phyloP scores from a whole-genome alignment of 768 basidiomycete species.

The Psilocybe subaeruginosa region DNA sequence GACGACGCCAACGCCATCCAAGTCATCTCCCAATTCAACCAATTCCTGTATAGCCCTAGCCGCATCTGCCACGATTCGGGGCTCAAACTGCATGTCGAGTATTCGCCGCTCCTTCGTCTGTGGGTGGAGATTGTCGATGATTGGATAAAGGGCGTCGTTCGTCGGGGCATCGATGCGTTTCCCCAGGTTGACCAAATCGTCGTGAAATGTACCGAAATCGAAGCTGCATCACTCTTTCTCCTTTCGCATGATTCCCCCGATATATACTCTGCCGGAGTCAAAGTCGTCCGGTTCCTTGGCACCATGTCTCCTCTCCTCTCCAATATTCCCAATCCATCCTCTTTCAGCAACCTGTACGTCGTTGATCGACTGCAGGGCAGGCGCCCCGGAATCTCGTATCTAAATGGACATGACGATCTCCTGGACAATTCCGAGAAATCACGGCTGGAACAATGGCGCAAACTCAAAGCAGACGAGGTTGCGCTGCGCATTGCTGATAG shows the following conservation, averaged over 20 bases:
- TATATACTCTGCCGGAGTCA: constrained; percentile 64
- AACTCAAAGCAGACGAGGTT: constrained; percentile 55
- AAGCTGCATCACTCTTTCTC: constrained; percentile 76
- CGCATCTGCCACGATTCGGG: constrained; percentile 65
- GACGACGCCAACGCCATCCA: constrained; percentile 56
- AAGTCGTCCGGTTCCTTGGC: constrained; percentile 62
- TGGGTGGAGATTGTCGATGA: constrained; percentile 76
- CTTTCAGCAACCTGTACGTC: constrained; percentile 37
- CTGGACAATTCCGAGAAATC: constrained; percentile 62
- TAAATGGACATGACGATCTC: constrained; percentile 68
- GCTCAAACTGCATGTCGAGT: constrained; percentile 66
- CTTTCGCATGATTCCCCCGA: constrained; percentile 56
- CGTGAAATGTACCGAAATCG: constrained; percentile 61
- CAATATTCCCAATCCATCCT: constrained; percentile 27
- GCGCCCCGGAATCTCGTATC: constrained; percentile 44
- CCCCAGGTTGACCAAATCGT: constrained; percentile 46
- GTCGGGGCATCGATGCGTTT: constrained; percentile 40
- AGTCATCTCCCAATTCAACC: constrained; percentile 66
- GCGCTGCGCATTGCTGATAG: constrained; percentile 77
- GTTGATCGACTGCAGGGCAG: constrained; percentile 59
- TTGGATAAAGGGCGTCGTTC: constrained; percentile 60
- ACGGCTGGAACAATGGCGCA: constrained; percentile 69
- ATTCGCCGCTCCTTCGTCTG: constrained; percentile 63
- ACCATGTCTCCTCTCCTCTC: constrained; percentile 48
- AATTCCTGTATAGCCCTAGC: constrained; percentile 74